These are phyloP conservation scores for Phytomonas serpens DNA, from an alignment of 208 protist species.

Conservation along the genomic window DNA sequence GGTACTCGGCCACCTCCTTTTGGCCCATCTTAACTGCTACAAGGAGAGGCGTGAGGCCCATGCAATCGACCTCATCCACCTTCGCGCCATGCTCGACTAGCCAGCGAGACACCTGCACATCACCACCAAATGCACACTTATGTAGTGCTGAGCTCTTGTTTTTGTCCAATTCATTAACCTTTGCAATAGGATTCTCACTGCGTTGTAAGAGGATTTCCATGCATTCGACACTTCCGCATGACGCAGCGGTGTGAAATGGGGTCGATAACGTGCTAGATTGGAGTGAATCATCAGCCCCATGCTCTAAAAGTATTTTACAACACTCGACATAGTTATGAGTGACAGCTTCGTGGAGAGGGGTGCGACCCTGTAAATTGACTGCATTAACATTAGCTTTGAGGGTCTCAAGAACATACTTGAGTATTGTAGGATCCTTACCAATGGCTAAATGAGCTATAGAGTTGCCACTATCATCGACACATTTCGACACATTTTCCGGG, in stretches of 20 bases:
- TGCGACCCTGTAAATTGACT: constrained; percentile 75
- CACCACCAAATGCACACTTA: constrained; percentile 87
- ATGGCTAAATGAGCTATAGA: constrained; percentile 76
- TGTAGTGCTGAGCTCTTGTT: constrained; percentile 80
- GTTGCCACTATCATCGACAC: constrained; percentile 81
- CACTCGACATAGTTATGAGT: constrained; percentile 75
- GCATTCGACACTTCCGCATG: constrained; percentile 83
- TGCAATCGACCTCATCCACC: constrained; percentile 65
- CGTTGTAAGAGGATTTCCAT: constrained; percentile 77
- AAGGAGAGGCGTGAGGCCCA: constrained; percentile 71
- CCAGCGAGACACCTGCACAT: constrained; percentile 81
- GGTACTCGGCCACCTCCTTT: constrained; percentile 60
- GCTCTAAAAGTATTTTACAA: constrained; percentile 70
- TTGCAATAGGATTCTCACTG: constrained; percentile 45
- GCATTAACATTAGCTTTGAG: constrained; percentile 70
- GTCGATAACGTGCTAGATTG: constrained; percentile 82
- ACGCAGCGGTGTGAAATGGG: constrained; percentile 84
- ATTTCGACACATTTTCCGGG: constrained; percentile 77
- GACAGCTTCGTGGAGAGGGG: constrained; percentile 82
- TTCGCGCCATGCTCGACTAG: constrained; percentile 81
- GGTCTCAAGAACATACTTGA: constrained; percentile 58
- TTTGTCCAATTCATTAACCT: constrained; percentile 83
- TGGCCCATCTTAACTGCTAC: constrained; percentile 89
- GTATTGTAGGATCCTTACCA: constrained; percentile 49
- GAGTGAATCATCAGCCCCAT: constrained; percentile 74